A percentile compares a stretch with the other conserved stretches of the same genome.
Evolutionary conservation across 257 asterid genomes (phyloP).

Genomic region (Nicotiana otophora): DNA sequence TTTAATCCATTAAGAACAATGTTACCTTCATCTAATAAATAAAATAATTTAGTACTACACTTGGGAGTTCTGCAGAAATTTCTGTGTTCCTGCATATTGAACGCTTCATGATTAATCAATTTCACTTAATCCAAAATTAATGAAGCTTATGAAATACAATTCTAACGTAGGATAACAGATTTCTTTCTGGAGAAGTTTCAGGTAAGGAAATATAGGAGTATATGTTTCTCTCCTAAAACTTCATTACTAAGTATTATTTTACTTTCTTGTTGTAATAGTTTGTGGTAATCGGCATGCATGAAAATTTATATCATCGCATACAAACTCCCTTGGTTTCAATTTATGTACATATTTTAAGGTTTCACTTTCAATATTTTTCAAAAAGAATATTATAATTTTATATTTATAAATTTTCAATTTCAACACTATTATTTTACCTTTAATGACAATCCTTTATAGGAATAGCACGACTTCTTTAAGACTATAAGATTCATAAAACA

Average conservation of each 20-base stretch:
- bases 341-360: too few species aligned
- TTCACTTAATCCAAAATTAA: not conserved
- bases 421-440: not conserved
- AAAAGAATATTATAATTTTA: not conserved
- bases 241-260: too few species aligned
- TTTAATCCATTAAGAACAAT: not conserved
- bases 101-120: not conserved
- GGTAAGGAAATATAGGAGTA: not conserved
- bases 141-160: not conserved
- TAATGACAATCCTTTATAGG: not conserved
- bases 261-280: too few species aligned
- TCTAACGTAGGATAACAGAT: not conserved
- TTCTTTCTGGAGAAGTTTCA: conserved; percentile 1
- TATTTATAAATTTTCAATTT: not conserved
- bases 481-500: not conserved
- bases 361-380: too few species aligned
- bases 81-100: not conserved
- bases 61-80: not conserved
- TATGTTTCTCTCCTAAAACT: not conserved
- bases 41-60: not conserved
- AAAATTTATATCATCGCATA: too few species aligned
- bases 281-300: too few species aligned
- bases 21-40: not conserved
- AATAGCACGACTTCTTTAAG: not conserved
- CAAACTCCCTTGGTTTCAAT: too few species aligned